Percentiles rank a stretch among this genome's conserved stretches.
These are phyloP conservation scores for Emmonsiellopsis sp. DNA, from an alignment of 2,329 filamentous ascomycete genomes.

Conservation along the genomic window DNA sequence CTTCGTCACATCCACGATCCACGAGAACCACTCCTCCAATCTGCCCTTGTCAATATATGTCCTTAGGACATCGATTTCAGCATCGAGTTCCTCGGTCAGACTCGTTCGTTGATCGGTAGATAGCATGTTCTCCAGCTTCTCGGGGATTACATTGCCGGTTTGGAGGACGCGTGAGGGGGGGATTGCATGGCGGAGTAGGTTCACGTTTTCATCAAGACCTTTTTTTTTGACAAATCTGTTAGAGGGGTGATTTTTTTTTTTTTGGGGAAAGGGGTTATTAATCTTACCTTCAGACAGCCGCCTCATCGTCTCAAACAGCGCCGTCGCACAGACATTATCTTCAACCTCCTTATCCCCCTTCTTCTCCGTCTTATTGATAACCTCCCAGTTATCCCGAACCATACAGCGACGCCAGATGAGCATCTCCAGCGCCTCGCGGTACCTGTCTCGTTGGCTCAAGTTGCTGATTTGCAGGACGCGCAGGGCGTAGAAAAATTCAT, in stretches of 20 bases:
- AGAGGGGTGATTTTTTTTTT: conserved; percentile 6
- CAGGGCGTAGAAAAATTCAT: conserved; percentile 69
- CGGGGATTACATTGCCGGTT: conserved; percentile 15
- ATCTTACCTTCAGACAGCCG: conserved; percentile 55
- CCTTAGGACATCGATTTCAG: conserved; percentile 60
- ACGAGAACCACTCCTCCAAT: conserved; percentile 59
- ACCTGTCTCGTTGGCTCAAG: conserved; percentile 41
- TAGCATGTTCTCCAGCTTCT: conserved; percentile 21
- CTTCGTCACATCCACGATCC: conserved; percentile 21
- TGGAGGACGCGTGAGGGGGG: not conserved
- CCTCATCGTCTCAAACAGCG: conserved; percentile 58
- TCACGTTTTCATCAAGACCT: conserved; percentile 13
- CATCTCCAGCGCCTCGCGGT: conserved; percentile 46
- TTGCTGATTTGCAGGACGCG: conserved; percentile 43
- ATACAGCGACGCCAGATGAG: conserved; percentile 85
- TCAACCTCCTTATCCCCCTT: conserved; percentile 63
- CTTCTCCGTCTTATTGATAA: conserved; percentile 66
- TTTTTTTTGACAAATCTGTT: not conserved
- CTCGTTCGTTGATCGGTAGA: conserved; percentile 51
- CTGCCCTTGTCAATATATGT: conserved; percentile 58
- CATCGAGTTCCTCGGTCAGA: conserved; percentile 61
- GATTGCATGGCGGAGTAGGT: not conserved
- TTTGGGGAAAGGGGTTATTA: conserved; percentile 4
- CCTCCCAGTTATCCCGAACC: conserved; percentile 74
- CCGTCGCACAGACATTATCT: conserved; percentile 54